These are phyloP conservation scores for Agroathelia rolfsii DNA, from an alignment of 1,284 basidiomycete genomes.

Conservation along the genomic window DNA sequence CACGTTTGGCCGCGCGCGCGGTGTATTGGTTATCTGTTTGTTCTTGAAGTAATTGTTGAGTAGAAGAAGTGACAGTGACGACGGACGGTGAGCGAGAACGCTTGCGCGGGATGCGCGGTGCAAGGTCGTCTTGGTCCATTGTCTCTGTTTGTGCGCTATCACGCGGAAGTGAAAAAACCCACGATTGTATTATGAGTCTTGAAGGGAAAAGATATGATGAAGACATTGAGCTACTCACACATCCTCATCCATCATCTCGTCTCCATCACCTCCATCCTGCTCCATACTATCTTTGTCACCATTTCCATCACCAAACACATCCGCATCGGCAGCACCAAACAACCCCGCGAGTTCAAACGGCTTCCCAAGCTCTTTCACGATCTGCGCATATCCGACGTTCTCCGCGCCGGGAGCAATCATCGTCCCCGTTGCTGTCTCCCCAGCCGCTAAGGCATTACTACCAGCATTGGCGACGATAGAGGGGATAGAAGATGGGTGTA, in stretches of 20 bases:
- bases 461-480: constrained; percentile 41
- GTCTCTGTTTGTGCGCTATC: constrained; percentile 17
- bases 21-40: constrained; percentile 4
- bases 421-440: constrained; percentile 15
- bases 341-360: constrained; percentile 70
- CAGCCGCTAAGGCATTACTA: constrained; percentile 8
- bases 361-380: constrained; percentile 53
- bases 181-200: no score
- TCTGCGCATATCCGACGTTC: constrained; percentile 64
- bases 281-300: constrained; percentile 15
- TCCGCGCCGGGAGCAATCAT: constrained; percentile 60
- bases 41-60: no score
- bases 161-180: constrained; percentile 5
- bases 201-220: no score
- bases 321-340: constrained; percentile 66
- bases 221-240: constrained; percentile 34
- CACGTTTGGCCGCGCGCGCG: constrained; percentile 47
- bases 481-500: constrained; percentile 69
- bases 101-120: constrained; percentile 26
- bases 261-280: constrained; percentile 23
- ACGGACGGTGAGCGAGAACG: constrained; percentile 22
- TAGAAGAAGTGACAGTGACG: constrained; percentile 3
- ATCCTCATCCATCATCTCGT: constrained; percentile 49
- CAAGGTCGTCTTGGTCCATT: constrained; percentile 38
- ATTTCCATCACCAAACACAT: constrained; percentile 51